phyloP scores from a whole-genome alignment of 768 basidiomycete genomes.

The Nidularia sp. region DNA sequence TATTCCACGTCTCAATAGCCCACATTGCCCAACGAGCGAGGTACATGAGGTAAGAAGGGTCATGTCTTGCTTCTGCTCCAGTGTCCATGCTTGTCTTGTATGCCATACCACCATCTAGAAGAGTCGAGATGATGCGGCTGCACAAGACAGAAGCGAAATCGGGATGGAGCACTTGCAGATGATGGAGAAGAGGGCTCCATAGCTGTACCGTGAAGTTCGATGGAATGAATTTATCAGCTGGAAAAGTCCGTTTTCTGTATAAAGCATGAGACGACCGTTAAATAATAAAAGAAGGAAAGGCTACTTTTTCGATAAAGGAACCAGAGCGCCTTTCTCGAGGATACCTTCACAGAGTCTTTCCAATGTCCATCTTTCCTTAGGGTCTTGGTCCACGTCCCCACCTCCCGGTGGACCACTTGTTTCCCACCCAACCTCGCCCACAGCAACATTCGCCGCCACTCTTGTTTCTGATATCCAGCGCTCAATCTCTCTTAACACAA shows the following conservation, averaged over 20 bases:
- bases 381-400: slow-evolving; percentile 31
- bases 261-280: slow-evolving; percentile 41
- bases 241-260: slow-evolving; percentile 52
- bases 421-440: slow-evolving; percentile 49
- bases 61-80: background rate
- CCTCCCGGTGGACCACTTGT: slow-evolving; percentile 17
- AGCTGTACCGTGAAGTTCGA: slow-evolving; percentile 48
- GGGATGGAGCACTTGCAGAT: slow-evolving; percentile 52
- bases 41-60: slow-evolving; percentile 49
- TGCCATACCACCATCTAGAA: slow-evolving; percentile 18
- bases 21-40: slow-evolving; percentile 71
- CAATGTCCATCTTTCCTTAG: slow-evolving; percentile 63
- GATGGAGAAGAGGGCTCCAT: slow-evolving; percentile 64
- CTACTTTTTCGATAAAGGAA: slow-evolving; percentile 86
- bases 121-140: slow-evolving; percentile 34
- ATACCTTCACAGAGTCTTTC: slow-evolving; percentile 66
- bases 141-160: slow-evolving; percentile 49
- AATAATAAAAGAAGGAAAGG: slow-evolving; percentile 23
- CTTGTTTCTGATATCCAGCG: slow-evolving; percentile 76
- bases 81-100: too few relatives aligned
- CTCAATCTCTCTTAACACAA: slow-evolving; percentile 60
- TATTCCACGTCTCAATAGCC: slow-evolving; percentile 39
- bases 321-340: slow-evolving; percentile 66
- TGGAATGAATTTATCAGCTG: slow-evolving; percentile 41
- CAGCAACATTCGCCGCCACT: slow-evolving; percentile 49